A percentile compares a stretch with the other conserved stretches of the same genome.
Evolutionary conservation across 1,139 yeast species (phyloP).

Genomic region (Candida anutae): DNA sequence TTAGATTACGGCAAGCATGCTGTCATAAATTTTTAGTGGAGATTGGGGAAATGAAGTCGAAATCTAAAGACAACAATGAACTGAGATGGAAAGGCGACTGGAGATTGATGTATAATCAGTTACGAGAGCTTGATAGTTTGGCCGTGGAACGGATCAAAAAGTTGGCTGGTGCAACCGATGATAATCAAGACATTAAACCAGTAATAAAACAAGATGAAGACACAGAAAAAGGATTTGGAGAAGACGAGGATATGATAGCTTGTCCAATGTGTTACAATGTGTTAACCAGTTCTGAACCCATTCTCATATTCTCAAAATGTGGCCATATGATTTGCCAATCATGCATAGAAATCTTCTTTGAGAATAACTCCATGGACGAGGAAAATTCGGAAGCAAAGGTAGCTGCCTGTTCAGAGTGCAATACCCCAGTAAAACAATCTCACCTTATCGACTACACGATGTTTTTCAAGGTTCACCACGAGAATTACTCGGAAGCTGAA

Average conservation of each 20-base stretch:
- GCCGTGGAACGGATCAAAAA: slow-evolving; percentile 10
- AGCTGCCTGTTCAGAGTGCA: slow-evolving; percentile 51
- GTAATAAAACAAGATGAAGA: slow-evolving; percentile 7
- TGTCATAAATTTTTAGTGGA: slow-evolving; percentile 74
- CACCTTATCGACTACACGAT: slow-evolving; percentile 43
- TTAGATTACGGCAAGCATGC: slow-evolving; percentile 86
- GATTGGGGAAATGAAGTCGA: slow-evolving; percentile 46
- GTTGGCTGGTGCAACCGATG: slow-evolving; percentile 5
- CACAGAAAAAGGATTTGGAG: slow-evolving; percentile 8
- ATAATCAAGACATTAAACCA: slow-evolving; percentile 9
- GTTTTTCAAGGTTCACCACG: slow-evolving; percentile 40
- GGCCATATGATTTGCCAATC: slow-evolving; percentile 64
- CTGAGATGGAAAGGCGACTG: slow-evolving; percentile 13
- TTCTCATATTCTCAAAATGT: slow-evolving; percentile 48
- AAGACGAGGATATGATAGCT: slow-evolving; percentile 21
- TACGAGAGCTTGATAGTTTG: slow-evolving; percentile 8
- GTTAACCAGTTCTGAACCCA: slow-evolving; percentile 34
- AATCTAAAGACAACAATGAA: slow-evolving; percentile 8
- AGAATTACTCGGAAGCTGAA: slow-evolving; percentile 10
- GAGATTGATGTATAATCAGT: slow-evolving; percentile 14
- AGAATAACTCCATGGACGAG: slow-evolving; percentile 27
- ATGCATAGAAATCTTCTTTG: slow-evolving; percentile 49
- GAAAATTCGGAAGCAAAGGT: slow-evolving; percentile 24
- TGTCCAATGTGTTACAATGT: slow-evolving; percentile 70
- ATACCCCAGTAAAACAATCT: slow-evolving; percentile 27